Conservation (phyloP, 2,329 filamentous ascomycete genomes). For the Colletotrichum cordylinicola region DNA sequence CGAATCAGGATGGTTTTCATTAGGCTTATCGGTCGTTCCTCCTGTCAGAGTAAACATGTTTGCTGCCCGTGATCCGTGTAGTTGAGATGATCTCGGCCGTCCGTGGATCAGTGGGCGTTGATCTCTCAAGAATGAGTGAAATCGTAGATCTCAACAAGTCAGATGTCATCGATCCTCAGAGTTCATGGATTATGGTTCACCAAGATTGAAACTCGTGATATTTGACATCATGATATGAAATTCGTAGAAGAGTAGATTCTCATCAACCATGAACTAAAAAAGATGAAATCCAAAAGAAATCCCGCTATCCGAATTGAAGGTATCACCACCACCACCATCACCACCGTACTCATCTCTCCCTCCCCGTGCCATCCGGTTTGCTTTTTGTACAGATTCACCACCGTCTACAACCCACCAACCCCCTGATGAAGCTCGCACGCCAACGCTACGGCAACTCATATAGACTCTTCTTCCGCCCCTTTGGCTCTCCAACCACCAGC, state of each 20-base stretch:
- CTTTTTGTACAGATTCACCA: neutral
- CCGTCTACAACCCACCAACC: neutral
- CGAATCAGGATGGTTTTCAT: neutral
- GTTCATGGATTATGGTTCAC: neutral
- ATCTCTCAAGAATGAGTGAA: neutral
- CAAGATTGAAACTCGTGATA: neutral
- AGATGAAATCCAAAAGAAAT: neutral
- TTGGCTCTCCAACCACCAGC: neutral
- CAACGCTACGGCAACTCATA: conserved; percentile 11
- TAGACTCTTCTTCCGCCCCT: conserved; percentile 12
- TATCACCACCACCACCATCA: neutral
- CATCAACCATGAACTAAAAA: neutral
- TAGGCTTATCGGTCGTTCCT: neutral
- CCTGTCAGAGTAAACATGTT: neutral
- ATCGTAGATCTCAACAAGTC: neutral
- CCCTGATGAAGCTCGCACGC: neutral
- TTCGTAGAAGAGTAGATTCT: conserved; percentile 1
- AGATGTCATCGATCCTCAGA: neutral
- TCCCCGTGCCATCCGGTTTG: neutral
- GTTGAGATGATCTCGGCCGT: neutral
- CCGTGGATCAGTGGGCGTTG: neutral
- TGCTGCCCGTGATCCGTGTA: neutral
- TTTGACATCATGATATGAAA: neutral
- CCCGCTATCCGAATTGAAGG: conserved; percentile 8
- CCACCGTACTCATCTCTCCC: neutral